A percentile compares a stretch with the other conserved stretches of the same genome.
phyloP scores from a whole-genome alignment of 306 rosid species.

The Fagus crenata region DNA sequence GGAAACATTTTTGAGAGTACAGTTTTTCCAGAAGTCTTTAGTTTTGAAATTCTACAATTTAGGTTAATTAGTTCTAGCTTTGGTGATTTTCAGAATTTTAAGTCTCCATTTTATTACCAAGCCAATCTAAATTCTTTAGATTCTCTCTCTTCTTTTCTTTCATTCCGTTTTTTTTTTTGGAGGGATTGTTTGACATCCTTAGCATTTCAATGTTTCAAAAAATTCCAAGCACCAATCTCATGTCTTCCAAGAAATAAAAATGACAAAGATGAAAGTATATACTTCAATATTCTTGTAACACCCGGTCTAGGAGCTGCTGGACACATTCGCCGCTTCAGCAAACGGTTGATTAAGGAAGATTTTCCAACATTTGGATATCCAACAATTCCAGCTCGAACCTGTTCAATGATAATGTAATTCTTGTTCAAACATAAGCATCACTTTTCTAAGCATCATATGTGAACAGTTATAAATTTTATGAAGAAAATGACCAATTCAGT shows the following conservation, averaged over 20 bases:
- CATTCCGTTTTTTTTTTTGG: background rate
- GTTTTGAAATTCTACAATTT: background rate
- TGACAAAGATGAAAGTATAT: constrained; percentile 27
- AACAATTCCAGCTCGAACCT: constrained; percentile 97
- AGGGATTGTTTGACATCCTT: constrained; percentile 2
- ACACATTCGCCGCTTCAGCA: constrained; percentile 85
- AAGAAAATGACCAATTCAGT: constrained; percentile 9
- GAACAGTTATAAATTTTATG: background rate
- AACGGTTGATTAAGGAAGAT: constrained; percentile 83
- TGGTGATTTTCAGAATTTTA: background rate
- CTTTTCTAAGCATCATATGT: constrained; percentile 14
- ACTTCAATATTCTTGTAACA: constrained; percentile 83
- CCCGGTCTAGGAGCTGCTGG: constrained; percentile 99
- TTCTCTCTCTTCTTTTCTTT: background rate
- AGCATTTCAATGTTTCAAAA: constrained; percentile 11
- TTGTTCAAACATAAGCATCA: constrained; percentile 9
- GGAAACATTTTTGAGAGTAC: constrained; percentile 18
- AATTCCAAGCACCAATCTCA: constrained; percentile 8
- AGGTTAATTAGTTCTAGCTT: background rate
- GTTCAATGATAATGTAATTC: constrained; percentile 13
- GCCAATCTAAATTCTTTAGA: background rate
- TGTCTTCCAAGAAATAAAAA: constrained; percentile 4
- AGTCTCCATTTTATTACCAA: constrained; percentile 11
- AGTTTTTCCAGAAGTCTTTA: background rate
- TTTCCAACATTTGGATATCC: constrained; percentile 98